A percentile compares a stretch with the other conserved stretches of the same genome.
Conservation (phyloP, 768 basidiomycete species). For the Tylopilus balloui region DNA sequence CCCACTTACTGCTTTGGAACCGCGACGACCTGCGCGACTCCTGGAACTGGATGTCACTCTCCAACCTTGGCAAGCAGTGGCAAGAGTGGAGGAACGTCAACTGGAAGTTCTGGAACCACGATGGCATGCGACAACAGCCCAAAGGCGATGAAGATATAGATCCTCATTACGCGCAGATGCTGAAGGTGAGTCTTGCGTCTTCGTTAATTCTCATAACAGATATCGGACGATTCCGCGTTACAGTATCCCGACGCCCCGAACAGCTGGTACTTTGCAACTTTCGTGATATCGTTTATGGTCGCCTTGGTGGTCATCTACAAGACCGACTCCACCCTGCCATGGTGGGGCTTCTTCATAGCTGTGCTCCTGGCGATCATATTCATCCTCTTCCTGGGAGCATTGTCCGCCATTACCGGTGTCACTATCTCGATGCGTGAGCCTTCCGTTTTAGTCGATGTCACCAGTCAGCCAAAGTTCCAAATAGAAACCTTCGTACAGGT, state of each 20-base stretch:
- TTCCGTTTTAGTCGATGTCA: neutral
- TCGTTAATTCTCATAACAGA: constrained; percentile 15
- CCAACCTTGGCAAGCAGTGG: constrained; percentile 25
- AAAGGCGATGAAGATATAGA: constrained; percentile 42
- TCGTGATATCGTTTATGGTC: constrained; percentile 38
- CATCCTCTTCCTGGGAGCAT: constrained; percentile 49
- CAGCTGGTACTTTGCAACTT: constrained; percentile 30
- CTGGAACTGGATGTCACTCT: constrained; percentile 44
- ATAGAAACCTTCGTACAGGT: constrained; percentile 32
- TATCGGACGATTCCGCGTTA: neutral
- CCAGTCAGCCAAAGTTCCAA: neutral
- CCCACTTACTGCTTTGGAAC: constrained; percentile 52
- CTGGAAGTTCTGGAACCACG: constrained; percentile 34
- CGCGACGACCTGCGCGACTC: constrained; percentile 43
- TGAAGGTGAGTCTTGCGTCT: constrained; percentile 21
- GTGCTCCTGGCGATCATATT: constrained; percentile 48
- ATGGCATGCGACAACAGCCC: constrained; percentile 20
- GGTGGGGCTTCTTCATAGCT: constrained; percentile 56
- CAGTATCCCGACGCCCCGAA: constrained; percentile 34
- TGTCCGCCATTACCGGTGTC: constrained; percentile 47
- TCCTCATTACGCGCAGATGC: constrained; percentile 55
- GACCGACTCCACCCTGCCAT: constrained; percentile 50
- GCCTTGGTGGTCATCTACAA: constrained; percentile 54
- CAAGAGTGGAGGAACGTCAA: constrained; percentile 30
- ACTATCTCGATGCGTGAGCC: constrained; percentile 18